Evolutionary conservation across 1,284 basidiomycete genomes (phyloP).

Genomic region (Volvariella surrecta): DNA sequence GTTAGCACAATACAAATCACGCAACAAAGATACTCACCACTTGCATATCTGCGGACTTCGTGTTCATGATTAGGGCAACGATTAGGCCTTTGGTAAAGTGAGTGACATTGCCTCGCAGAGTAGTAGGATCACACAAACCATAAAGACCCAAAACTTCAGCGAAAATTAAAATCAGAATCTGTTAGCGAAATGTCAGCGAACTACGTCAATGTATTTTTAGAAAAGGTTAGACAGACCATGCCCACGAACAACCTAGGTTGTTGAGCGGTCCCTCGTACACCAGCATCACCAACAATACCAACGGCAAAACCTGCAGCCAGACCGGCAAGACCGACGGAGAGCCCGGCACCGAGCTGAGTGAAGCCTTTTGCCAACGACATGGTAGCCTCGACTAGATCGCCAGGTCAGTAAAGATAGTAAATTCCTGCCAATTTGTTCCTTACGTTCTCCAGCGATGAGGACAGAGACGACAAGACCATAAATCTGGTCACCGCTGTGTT

Average conservation of each 20-base stretch:
- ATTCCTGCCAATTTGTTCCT: constrained; percentile 14
- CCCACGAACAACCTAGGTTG: constrained; percentile 93
- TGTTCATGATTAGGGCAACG: constrained; percentile 88
- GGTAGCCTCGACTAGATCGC: constrained; percentile 31
- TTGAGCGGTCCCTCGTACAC: constrained; percentile 62
- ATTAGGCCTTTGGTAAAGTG: constrained; percentile 49
- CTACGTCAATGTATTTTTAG: constrained; percentile 85
- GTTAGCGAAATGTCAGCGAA: constrained; percentile 53
- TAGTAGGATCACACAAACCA: constrained; percentile 4
- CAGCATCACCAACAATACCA: constrained; percentile 88
- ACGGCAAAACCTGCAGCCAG: constrained; percentile 98
- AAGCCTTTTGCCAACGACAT: constrained; percentile 83
- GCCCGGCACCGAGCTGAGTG: constrained; percentile 90
- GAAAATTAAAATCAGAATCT: constrained; percentile 89
- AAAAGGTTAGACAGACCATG: constrained; percentile 46
- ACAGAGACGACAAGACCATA: constrained; percentile 90
- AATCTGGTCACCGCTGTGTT: constrained; percentile 23
- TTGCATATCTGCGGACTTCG: constrained; percentile 34
- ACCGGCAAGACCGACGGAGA: constrained; percentile 89
- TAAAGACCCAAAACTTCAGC: constrained; percentile 91
- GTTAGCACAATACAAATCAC: background rate
- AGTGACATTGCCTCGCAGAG: background rate
- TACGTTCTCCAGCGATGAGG: constrained; percentile 58
- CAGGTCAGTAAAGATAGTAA: constrained; percentile 6
- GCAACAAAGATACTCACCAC: constrained; percentile 13